Evolutionary conservation across 306 rosid genomes (phyloP).

Genomic region (Medicago arabica): DNA sequence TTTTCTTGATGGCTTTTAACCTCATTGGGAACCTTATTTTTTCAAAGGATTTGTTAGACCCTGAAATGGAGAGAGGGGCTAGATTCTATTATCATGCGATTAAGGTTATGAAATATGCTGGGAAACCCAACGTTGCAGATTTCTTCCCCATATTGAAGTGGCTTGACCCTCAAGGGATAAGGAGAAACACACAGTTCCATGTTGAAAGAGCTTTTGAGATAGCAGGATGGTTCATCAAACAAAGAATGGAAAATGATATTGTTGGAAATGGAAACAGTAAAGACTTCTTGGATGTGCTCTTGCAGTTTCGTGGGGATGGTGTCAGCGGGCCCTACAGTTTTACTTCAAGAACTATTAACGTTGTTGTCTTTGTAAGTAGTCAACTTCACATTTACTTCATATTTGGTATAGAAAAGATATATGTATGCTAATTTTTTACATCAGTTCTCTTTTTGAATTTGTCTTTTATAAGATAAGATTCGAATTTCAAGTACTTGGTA

Average conservation of each 20-base stretch:
- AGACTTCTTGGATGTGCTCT: slow-evolving; percentile 76
- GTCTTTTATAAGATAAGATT: not conserved
- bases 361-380: slow-evolving; percentile 52
- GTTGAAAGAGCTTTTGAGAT: slow-evolving; percentile 74
- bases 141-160: slow-evolving; percentile 62
- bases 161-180: slow-evolving; percentile 79
- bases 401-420: not conserved
- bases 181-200: slow-evolving; percentile 73
- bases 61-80: slow-evolving; percentile 66
- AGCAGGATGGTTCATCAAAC: slow-evolving; percentile 67
- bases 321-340: slow-evolving; percentile 27
- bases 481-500: not conserved
- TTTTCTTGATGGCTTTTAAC: slow-evolving; percentile 81
- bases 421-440: not conserved
- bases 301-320: slow-evolving; percentile 69
- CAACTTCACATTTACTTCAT: not conserved
- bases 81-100: slow-evolving; percentile 65
- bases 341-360: slow-evolving; percentile 53
- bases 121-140: slow-evolving; percentile 84
- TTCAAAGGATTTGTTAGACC: slow-evolving; percentile 74
- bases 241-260: slow-evolving; percentile 50
- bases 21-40: slow-evolving; percentile 84
- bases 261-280: slow-evolving; percentile 31
- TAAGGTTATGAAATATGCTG: slow-evolving; percentile 80
- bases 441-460: not conserved